Base-by-base conservation (phyloP, 345 rosid genomes). In the Punica granatum region DNA sequence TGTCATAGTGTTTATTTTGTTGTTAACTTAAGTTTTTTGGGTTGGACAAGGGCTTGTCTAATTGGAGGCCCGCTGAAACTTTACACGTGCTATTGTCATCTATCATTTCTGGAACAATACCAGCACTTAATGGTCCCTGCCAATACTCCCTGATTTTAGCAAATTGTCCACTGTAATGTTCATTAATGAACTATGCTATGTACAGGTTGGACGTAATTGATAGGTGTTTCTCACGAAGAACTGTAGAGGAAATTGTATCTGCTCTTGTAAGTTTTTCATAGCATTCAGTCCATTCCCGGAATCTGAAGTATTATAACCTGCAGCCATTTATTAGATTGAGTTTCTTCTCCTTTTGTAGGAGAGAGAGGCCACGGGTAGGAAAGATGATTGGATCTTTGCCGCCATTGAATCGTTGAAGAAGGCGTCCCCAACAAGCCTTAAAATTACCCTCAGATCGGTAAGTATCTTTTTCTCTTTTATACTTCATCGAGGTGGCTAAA, bases 391-490 rank as follows among this genome's bases (percentile, higher is more conserved):
- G 98, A 74, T 85, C 71, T 61, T 80, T 62, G 49, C 77, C 43
- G 75, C 88, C 25, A 75, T 90, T 73, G 62, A 56, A 71, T 71
- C 80, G 7, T 62, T 92, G 79, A 90, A 83, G 79, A 75, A 73
- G 77, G 96, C 89, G 72, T 92, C 92, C 21, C 97, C 98, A 56
- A 88, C 86, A 60, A 92, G 97, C 81, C 95, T 92, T 65, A 92
- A 90, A 75, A 79, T 90, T 67, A 79, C 91, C 63, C 95, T 90
- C 65, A 81, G 83, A 88, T 86, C 88, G 70, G 98, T 92, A 78
- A 25, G 36, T 35, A 16, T 1, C 18, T 25, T 11, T 23, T 39
- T 60, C 16, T 14, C 21, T 31, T 9, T 56, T 14, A n/a, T 21
- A 56, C 61, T 54, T 30, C 23, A 5, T 37, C 41, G 6, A 37